Evolutionary conservation across 108 stramenopile species (phyloP).

Genomic region (Nitzschia sp.): DNA sequence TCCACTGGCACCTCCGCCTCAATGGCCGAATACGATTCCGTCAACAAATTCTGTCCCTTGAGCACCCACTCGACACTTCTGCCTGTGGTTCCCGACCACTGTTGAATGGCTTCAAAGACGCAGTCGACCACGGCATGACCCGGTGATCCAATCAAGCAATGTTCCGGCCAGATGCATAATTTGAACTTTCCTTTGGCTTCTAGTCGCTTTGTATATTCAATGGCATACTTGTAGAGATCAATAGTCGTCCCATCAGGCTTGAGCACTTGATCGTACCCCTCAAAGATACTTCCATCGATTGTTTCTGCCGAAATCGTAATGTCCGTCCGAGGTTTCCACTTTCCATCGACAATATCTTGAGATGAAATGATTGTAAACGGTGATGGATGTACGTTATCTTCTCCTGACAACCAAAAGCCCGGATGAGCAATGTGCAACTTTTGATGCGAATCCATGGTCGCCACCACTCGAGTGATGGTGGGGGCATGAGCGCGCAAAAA

Average conservation of each 20-base stretch:
- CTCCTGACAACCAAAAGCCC: slow-evolving; percentile 69
- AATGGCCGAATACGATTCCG: slow-evolving; percentile 93
- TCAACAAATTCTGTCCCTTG: slow-evolving; percentile 88
- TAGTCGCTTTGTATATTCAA: slow-evolving; percentile 68
- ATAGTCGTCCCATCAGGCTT: slow-evolving; percentile 29
- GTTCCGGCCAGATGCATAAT: slow-evolving; percentile 95
- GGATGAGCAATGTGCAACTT: slow-evolving; percentile 94
- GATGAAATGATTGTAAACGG: slow-evolving; percentile 88
- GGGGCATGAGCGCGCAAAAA: slow-evolving; percentile 52
- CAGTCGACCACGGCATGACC: slow-evolving; percentile 71
- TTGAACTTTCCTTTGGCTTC: slow-evolving; percentile 72
- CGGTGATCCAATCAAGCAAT: slow-evolving; percentile 85
- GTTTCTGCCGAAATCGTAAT: slow-evolving; percentile 21
- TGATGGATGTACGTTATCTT: slow-evolving; percentile 46
- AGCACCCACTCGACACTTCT: slow-evolving; percentile 66
- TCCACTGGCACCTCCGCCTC: slow-evolving; percentile 86
- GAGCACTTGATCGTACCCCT: slow-evolving; percentile 7
- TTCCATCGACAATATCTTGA: slow-evolving; percentile 62
- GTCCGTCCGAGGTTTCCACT: slow-evolving; percentile 58
- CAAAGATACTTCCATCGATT: slow-evolving; percentile 38
- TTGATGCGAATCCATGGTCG: slow-evolving; percentile 92
- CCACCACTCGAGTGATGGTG: slow-evolving; percentile 77
- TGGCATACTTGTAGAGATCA: slow-evolving; percentile 50
- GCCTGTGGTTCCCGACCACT: slow-evolving; percentile 66
- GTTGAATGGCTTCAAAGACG: slow-evolving; percentile 61